Evolutionary conservation across 2,329 filamentous ascomycete species (phyloP), one percentile per base, ranked within the genome.

Genomic region (Sarocladium strictum): DNA sequence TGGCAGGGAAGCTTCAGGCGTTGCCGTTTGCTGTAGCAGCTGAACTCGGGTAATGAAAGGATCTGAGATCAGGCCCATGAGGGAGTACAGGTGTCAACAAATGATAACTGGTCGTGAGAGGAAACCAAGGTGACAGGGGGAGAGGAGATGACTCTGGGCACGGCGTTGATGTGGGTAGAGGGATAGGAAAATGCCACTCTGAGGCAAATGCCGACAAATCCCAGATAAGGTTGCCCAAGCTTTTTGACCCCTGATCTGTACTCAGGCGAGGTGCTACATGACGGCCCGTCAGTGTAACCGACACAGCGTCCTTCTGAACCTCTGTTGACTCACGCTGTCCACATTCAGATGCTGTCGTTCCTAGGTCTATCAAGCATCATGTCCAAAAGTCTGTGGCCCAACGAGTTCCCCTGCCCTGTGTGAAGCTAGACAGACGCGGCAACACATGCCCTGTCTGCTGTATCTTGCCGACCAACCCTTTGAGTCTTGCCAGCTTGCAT

Each of bases 81-180:
- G 43, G 43, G 43, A 47, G 43, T 17, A 47, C 43, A 47, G 19
- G 43, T 47, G 43, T 27, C 23, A 47, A 11, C 43, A 47, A 15
- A 24, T 47, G 43, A 15, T 47, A 7, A 15, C 10, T 24, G 43
- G 23, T 24, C n/a, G 43, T 47, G 43, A 15, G 19, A 29, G 43
- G 43, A n/a, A 12, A 27, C n/a, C 3, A 47, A 47, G 43, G 43
- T 26, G 24, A 29, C 5, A 29, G n/a, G 40, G 40, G 21, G 40
- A 21, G 17, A 7, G 5, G 40, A 21, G 7, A 7, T 23, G 40
- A 21, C 17, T 38, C 5, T 38, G 12, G 15, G 35, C 12, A 38
- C n/a, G 29, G 29, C 15, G 35, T 10, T 38, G 35, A 38, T 10
- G 5, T 7, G 9, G 35, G 35, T 12, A 12, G 29, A 32, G 29